Conservation (phyloP, 371 early-diverging fungal species). For the Mucor irregularis region DNA sequence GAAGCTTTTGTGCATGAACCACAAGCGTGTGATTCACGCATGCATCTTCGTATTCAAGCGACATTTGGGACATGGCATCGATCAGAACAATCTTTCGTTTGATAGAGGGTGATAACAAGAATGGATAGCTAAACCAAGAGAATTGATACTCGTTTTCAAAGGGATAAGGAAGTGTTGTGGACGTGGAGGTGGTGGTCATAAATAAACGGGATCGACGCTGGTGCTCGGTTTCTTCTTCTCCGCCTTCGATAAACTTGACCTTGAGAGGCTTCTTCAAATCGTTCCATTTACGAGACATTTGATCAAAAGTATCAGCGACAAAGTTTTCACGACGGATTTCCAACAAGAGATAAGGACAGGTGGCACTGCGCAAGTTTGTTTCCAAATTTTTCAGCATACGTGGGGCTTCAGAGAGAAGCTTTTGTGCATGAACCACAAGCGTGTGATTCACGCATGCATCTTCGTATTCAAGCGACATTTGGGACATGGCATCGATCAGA, state of each 20-base stretch:
- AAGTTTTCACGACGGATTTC: constrained; percentile 72
- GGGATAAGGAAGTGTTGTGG: constrained; percentile 38
- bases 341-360: constrained; percentile 79
- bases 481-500: constrained; percentile 80
- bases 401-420: constrained; percentile 62
- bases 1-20: constrained; percentile 67
- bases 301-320: constrained; percentile 69
- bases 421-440: constrained; percentile 63
- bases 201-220: constrained; percentile 44
- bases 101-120: constrained; percentile 71
- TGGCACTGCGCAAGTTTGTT: constrained; percentile 45
- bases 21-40: constrained; percentile 77
- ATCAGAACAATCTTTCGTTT: constrained; percentile 79
- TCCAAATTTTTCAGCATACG: constrained; percentile 43
- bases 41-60: constrained; percentile 79
- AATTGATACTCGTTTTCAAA: constrained; percentile 58
- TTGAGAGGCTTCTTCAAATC: constrained; percentile 82
- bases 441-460: constrained; percentile 85
- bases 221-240: constrained; percentile 37
- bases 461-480: constrained; percentile 83
- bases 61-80: constrained; percentile 85
- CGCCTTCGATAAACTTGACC: constrained; percentile 81
- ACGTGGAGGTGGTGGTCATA: constrained; percentile 33
- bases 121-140: constrained; percentile 75
- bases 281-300: constrained; percentile 53